phyloP scores from a whole-genome alignment of 2,329 filamentous ascomycete genomes.

The Colletotrichum spinosum region DNA sequence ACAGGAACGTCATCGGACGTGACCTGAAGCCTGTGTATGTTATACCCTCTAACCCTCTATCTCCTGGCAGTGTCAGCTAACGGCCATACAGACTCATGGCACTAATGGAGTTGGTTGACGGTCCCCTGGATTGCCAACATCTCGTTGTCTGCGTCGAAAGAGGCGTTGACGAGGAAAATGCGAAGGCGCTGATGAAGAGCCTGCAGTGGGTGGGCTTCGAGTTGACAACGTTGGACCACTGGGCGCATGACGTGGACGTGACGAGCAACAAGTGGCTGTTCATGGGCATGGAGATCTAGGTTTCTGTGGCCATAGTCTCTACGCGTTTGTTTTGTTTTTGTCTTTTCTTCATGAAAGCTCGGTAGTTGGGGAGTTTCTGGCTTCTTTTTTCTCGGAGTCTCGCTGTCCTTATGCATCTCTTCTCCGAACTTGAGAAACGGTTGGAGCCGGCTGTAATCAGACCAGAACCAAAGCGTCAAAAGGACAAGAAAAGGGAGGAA shows the following conservation, averaged over 20 bases:
- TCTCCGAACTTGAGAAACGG: conserved; percentile 3
- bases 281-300: conserved; percentile 86
- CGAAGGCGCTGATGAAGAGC: conserved; percentile 79
- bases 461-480: conserved; percentile 16
- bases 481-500: conserved; percentile 1
- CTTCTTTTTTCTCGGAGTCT: not conserved
- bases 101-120: conserved; percentile 87
- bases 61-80: conserved; percentile 41
- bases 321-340: conserved; percentile 18
- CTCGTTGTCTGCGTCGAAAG: conserved; percentile 87
- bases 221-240: conserved; percentile 82
- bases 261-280: conserved; percentile 87
- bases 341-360: conserved; percentile 22
- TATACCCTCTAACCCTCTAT: too few relatives aligned
- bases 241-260: conserved; percentile 72
- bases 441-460: conserved; percentile 10
- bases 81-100: conserved; percentile 77
- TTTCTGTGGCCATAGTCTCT: conserved; percentile 1
- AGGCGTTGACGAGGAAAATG: conserved; percentile 69
- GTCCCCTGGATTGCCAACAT: conserved; percentile 79
- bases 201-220: conserved; percentile 95
- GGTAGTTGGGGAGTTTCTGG: conserved; percentile 31
- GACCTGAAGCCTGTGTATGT: conserved; percentile 90
- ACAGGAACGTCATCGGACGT: conserved; percentile 74
- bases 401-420: conserved; percentile 20